These are phyloP conservation scores for Ustilago curta DNA, from an alignment of 1,284 basidiomycete species.

Conservation along the genomic window DNA sequence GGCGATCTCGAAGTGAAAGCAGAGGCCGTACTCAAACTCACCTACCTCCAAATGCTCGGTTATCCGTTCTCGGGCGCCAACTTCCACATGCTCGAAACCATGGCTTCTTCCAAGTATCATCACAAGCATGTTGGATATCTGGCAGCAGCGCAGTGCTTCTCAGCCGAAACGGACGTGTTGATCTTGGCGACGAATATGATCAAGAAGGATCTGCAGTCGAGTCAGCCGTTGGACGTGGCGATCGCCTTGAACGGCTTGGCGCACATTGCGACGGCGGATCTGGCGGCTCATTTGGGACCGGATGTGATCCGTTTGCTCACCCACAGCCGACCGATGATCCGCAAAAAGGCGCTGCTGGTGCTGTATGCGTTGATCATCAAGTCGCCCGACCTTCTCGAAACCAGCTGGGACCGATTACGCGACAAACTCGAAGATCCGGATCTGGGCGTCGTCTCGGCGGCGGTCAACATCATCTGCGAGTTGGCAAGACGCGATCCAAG, in stretches of 20 bases:
- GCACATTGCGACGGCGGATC: constrained; percentile 86
- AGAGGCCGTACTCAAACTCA: constrained; percentile 92
- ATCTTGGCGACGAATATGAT: constrained; percentile 97
- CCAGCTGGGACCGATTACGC: constrained; percentile 73
- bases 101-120: constrained; percentile 91
- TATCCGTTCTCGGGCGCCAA: constrained; percentile 71
- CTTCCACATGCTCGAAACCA: constrained; percentile 91
- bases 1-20: constrained; percentile 98
- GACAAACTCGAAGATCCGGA: constrained; percentile 74
- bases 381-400: constrained; percentile 58
- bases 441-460: constrained; percentile 85
- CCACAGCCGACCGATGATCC: constrained; percentile 84
- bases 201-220: constrained; percentile 92
- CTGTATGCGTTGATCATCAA: constrained; percentile 73
- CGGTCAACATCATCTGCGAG: constrained; percentile 94
- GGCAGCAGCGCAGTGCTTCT: constrained; percentile 91
- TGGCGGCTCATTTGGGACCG: constrained; percentile 86
- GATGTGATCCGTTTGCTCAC: constrained; percentile 90
- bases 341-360: constrained; percentile 87
- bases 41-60: constrained; percentile 94
- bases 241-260: constrained; percentile 88
- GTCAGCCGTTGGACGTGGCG: constrained; percentile 79
- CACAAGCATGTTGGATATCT: constrained; percentile 96
- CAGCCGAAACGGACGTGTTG: constrained; percentile 92
- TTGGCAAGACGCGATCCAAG: constrained; percentile 73